These are phyloP conservation scores for Brettanomyces nanus DNA, from an alignment of 805 yeast genomes.

Conservation along the genomic window DNA sequence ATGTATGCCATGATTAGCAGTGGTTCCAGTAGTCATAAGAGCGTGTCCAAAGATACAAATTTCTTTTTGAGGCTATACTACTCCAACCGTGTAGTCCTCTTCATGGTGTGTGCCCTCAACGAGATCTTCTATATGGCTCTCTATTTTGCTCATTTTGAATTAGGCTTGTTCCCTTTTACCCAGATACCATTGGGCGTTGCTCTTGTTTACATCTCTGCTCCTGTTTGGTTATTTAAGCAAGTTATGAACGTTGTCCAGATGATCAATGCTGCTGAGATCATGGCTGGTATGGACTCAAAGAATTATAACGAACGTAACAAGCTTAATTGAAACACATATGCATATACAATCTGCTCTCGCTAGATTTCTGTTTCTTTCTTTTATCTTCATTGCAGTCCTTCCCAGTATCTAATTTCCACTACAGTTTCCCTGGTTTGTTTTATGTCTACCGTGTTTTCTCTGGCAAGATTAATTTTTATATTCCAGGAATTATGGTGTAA, in stretches of 20 bases:
- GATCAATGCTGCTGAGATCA: slow-evolving; percentile 70
- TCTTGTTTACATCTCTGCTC: slow-evolving; percentile 52
- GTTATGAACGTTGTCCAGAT: slow-evolving; percentile 82
- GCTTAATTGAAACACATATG: slow-evolving; percentile 7
- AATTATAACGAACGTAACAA: slow-evolving; percentile 30
- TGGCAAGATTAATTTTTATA: too few species aligned
- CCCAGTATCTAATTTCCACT: too few species aligned
- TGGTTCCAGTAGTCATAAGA: slow-evolving; percentile 80
- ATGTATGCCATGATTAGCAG: slow-evolving; percentile 87
- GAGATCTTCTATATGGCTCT: slow-evolving; percentile 89
- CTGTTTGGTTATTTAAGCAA: slow-evolving; percentile 89
- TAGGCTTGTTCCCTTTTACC: slow-evolving; percentile 31
- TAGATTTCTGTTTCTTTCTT: slow-evolving; percentile 1
- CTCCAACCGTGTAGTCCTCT: slow-evolving; percentile 74
- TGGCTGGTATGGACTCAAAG: slow-evolving; percentile 72
- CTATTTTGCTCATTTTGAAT: slow-evolving; percentile 65
- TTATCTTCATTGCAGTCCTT: too few species aligned
- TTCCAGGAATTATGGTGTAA: too few species aligned
- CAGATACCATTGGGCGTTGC: slow-evolving; percentile 24
- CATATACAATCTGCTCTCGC: too few species aligned
- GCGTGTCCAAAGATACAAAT: slow-evolving; percentile 61
- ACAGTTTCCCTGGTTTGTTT: too few species aligned
- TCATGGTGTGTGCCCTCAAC: slow-evolving; percentile 85
- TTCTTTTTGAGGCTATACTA: slow-evolving; percentile 78
- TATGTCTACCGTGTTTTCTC: too few species aligned